Conservation (phyloP, 2,329 filamentous ascomycete genomes). For the Mollisia scopiformis region DNA sequence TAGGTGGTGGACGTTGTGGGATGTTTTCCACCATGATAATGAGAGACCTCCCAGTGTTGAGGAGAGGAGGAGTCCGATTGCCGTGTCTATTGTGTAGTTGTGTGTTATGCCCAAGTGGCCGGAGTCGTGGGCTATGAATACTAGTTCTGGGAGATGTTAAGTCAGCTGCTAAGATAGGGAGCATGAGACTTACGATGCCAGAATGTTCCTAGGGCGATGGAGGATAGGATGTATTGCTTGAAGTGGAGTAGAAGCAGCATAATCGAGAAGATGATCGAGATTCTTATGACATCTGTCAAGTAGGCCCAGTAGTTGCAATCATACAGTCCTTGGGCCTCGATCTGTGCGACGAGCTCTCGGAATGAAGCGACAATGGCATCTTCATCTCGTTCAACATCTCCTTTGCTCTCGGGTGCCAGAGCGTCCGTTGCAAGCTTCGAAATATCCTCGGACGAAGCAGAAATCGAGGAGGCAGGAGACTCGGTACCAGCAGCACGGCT, state of each 20-base stretch:
- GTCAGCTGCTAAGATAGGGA: neutral
- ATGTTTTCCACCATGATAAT: constrained; percentile 72
- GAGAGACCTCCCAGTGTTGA: constrained; percentile 68
- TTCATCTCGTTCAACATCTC: constrained; percentile 31
- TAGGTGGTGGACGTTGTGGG: constrained; percentile 70
- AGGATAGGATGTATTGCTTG: constrained; percentile 60
- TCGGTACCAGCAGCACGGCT: neutral
- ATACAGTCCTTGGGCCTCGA: constrained; percentile 60
- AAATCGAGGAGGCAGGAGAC: neutral
- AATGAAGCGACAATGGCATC: constrained; percentile 58
- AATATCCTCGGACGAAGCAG: constrained; percentile 38
- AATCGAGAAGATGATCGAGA: constrained; percentile 50
- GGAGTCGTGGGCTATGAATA: constrained; percentile 70
- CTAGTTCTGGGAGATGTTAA: constrained; percentile 48
- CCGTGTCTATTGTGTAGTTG: constrained; percentile 58
- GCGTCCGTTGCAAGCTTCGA: constrained; percentile 51
- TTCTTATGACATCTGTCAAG: constrained; percentile 59
- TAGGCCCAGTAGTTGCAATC: constrained; percentile 61
- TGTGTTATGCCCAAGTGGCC: constrained; percentile 65
- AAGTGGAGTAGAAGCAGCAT: constrained; percentile 50
- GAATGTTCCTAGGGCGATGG: constrained; percentile 58
- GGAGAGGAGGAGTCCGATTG: constrained; percentile 65
- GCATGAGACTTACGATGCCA: constrained; percentile 34
- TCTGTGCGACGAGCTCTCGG: constrained; percentile 54
- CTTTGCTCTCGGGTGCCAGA: neutral